Percentiles rank a stretch among this genome's conserved stretches.
These are phyloP conservation scores for Sporothrix mexicana DNA, from an alignment of 2,329 filamentous ascomycete species.

Conservation along the genomic window DNA sequence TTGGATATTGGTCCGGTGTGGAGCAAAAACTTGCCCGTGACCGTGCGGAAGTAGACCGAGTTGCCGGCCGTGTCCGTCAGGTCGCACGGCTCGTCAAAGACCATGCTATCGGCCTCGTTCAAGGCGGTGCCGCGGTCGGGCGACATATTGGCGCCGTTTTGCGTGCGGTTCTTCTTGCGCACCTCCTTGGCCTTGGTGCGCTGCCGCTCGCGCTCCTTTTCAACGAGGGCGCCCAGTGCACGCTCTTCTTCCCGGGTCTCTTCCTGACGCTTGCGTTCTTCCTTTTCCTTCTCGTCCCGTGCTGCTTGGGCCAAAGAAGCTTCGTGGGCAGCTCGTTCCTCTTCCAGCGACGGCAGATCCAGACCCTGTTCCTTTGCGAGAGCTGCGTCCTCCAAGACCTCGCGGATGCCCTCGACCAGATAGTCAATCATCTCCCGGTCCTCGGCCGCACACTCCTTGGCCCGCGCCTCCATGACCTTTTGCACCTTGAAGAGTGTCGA, in stretches of 20 bases:
- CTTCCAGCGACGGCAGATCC: constrained; percentile 83
- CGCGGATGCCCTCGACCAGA: constrained; percentile 71
- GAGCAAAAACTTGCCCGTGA: constrained; percentile 71
- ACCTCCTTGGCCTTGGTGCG: constrained; percentile 68
- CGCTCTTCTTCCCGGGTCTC: constrained; percentile 72
- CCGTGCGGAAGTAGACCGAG: constrained; percentile 69
- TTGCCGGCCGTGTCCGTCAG: constrained; percentile 69
- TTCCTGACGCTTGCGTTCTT: constrained; percentile 59
- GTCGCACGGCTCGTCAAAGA: constrained; percentile 71
- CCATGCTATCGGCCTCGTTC: constrained; percentile 48
- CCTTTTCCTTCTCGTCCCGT: constrained; percentile 59
- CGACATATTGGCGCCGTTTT: constrained; percentile 51
- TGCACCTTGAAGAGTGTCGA: constrained; percentile 74
- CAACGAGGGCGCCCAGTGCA: constrained; percentile 71
- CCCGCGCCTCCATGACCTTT: constrained; percentile 65
- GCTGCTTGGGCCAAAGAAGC: constrained; percentile 61
- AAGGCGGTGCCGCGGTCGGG: constrained; percentile 45
- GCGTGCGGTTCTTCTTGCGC: constrained; percentile 63
- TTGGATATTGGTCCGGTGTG: constrained; percentile 69
- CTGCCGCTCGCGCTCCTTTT: constrained; percentile 73
- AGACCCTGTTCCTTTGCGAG: constrained; percentile 74
- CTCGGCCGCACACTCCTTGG: constrained; percentile 58
- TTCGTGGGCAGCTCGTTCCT: constrained; percentile 85
- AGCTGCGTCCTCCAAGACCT: constrained; percentile 85
- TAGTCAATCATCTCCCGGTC: constrained; percentile 67